A percentile compares a stretch with the other conserved stretches of the same genome.
These are phyloP conservation scores for Colletotrichum simmondsii DNA, from an alignment of 2,329 filamentous ascomycete species.

Conservation along the genomic window DNA sequence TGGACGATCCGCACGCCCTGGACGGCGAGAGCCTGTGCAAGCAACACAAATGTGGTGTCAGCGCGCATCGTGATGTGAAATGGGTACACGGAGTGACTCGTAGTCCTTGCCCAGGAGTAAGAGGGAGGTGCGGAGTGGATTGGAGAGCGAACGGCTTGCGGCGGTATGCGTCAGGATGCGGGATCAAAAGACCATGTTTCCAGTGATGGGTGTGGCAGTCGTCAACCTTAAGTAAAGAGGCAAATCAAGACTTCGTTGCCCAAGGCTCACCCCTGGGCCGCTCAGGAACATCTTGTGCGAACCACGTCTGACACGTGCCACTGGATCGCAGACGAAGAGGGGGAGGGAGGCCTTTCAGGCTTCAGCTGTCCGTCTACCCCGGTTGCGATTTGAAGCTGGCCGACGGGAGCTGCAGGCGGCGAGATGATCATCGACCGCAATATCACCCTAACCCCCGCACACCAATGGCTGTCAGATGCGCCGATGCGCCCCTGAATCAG, in stretches of 20 bases:
- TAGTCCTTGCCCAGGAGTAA: background rate
- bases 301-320: background rate
- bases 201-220: background rate
- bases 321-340: background rate
- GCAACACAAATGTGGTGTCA: slow-evolving; percentile 21
- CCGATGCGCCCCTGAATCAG: slow-evolving; percentile 5
- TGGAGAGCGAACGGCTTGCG: background rate
- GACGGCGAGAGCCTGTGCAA: slow-evolving; percentile 29
- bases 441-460: slow-evolving; percentile 7
- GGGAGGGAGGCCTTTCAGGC: background rate
- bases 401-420: background rate
- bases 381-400: background rate
- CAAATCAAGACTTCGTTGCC: background rate
- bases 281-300: slow-evolving; percentile 9
- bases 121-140: background rate
- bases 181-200: background rate
- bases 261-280: background rate
- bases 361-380: background rate
- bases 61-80: slow-evolving; percentile 15
- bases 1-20: slow-evolving; percentile 58
- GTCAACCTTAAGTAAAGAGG: slow-evolving; percentile 21
- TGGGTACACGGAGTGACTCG: background rate
- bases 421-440: background rate
- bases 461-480: background rate
- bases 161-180: background rate